These are phyloP conservation scores for Didymella lethalis DNA, from an alignment of 2,329 filamentous ascomycete genomes.

Conservation along the genomic window DNA sequence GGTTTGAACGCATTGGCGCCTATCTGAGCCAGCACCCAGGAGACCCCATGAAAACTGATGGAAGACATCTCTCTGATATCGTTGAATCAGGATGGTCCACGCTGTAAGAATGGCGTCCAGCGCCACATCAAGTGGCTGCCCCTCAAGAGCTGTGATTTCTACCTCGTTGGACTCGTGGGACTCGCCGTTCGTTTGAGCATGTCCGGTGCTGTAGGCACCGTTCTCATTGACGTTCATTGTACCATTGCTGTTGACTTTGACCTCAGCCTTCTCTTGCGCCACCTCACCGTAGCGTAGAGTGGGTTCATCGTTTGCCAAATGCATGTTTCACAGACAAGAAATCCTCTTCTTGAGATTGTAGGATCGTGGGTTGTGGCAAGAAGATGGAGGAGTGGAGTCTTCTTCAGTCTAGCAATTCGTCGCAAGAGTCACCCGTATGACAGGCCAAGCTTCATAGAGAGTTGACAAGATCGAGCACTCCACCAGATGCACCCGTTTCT, in stretches of 20 bases:
- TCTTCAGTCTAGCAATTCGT: conserved; percentile 19
- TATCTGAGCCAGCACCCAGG: conserved; percentile 21
- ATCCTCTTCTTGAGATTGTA: conserved; percentile 3
- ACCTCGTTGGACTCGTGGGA: conserved; percentile 27
- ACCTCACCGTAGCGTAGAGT: conserved; percentile 27
- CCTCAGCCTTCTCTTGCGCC: conserved; percentile 25
- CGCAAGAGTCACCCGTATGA: conserved; percentile 32
- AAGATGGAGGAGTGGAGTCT: conserved; percentile 18
- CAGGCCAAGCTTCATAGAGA: conserved; percentile 32
- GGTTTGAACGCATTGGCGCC: conserved; percentile 29
- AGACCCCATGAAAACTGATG: conserved; percentile 42
- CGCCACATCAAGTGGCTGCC: conserved; percentile 19
- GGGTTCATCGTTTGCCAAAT: conserved; percentile 32
- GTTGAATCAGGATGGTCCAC: conserved; percentile 42
- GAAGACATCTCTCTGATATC: conserved; percentile 45
- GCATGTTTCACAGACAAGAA: conserved; percentile 22
- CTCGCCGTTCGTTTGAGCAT: conserved; percentile 10
- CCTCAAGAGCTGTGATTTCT: conserved; percentile 22
- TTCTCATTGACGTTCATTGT: conserved; percentile 17
- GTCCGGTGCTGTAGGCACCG: conserved; percentile 8
- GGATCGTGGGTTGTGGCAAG: background rate
- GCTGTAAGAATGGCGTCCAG: conserved; percentile 40
- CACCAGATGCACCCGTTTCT: conserved; percentile 23
- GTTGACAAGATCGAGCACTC: conserved; percentile 22
- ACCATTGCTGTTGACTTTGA: conserved; percentile 26